Base-by-base conservation (phyloP, 2,329 filamentous ascomycete genomes). In the Beauveria bassiana region DNA sequence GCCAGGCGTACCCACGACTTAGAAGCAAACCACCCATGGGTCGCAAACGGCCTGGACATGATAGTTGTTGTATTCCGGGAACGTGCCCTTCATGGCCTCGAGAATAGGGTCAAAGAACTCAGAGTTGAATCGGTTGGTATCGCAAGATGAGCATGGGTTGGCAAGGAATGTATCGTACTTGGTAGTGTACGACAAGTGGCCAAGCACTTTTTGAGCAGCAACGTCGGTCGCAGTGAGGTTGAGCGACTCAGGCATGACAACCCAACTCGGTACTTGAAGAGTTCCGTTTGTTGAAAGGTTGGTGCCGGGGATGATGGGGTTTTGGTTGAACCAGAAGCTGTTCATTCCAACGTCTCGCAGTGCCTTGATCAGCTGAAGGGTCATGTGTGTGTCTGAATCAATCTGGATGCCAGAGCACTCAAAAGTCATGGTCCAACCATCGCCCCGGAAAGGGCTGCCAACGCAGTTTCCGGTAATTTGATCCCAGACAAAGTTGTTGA, bases 401-500 rank as follows among this genome's bases (percentile, higher is more conserved):
- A 76, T 68, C 62, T 74, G 71, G 10, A 74, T 68, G 1, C 74
- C 74, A 31, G 69, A 68, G 62, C 74, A 76, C 8, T 74, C 71
- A 45, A 75, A 68, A 49, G 70, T 72, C 61, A 76, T 74, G 5
- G 69, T 74, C 62, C 69, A 75, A 1, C 72, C 73, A n/a, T 71
- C 65, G 1, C 72, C 73, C 40, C 68, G 71, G 47, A 72, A 68
- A 3, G 72, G 70, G 5, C 66, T 65, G 3, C 69, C 66, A 26
- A 74, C 68, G 42, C 74, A 76, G 6, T 68, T 68, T 16, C 74
- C 74, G 10, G 71, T 72, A 14, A 65, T 66, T 60, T 72, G 72
- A 61, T 76, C 74, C 74, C 74, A 76, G n/a, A 73, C 65, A 59
- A 76, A 76, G 42, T 72, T 73, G 62, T 73, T 72, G 63, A 76